Percentiles rank a stretch among this genome's conserved stretches.
phyloP scores from a whole-genome alignment of 2,329 filamentous ascomycete species.

The Tolypocladium ovalisporum region DNA sequence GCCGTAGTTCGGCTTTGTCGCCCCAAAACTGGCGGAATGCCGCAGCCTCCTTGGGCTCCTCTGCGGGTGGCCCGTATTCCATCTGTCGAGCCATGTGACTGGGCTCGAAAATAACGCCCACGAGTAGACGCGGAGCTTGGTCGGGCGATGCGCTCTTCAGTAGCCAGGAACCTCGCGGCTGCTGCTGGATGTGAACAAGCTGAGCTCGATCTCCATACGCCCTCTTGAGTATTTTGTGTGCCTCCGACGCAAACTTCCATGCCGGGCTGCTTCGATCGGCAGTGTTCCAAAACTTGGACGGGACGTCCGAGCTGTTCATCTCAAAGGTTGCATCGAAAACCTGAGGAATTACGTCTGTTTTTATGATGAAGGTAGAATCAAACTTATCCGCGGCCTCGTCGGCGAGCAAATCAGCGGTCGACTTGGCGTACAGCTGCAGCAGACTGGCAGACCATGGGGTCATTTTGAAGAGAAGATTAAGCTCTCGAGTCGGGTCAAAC shows the following conservation, averaged over 20 bases:
- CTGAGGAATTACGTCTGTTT: constrained; percentile 41
- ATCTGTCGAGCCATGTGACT: constrained; percentile 63
- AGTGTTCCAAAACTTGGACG: constrained; percentile 13
- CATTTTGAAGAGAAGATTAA: constrained; percentile 91
- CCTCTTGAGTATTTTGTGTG: constrained; percentile 54
- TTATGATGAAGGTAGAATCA: constrained; percentile 68
- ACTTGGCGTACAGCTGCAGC: constrained; percentile 63
- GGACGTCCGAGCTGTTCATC: constrained; percentile 18
- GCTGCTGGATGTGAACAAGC: constrained; percentile 48
- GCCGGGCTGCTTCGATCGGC: constrained; percentile 30
- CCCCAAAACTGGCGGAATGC: constrained; percentile 91
- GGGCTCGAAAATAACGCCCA: constrained; percentile 65
- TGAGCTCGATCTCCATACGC: constrained; percentile 68
- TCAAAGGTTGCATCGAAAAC: constrained; percentile 40
- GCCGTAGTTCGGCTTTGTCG: constrained; percentile 79
- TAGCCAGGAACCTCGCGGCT: constrained; percentile 19
- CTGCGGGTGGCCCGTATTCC: constrained; percentile 78
- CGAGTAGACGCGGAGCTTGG: constrained; percentile 31
- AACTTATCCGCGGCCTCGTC: constrained; percentile 71
- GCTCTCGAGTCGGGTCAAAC: constrained; percentile 61
- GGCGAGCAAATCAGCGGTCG: constrained; percentile 64
- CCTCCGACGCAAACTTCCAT: constrained; percentile 39
- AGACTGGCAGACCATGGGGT: constrained; percentile 68
- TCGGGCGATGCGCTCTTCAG: constrained; percentile 10
- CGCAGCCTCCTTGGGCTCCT: constrained; percentile 72